Evolutionary conservation across 305 asterid genomes (phyloP).

Genomic region (Fraxinus nigra): DNA sequence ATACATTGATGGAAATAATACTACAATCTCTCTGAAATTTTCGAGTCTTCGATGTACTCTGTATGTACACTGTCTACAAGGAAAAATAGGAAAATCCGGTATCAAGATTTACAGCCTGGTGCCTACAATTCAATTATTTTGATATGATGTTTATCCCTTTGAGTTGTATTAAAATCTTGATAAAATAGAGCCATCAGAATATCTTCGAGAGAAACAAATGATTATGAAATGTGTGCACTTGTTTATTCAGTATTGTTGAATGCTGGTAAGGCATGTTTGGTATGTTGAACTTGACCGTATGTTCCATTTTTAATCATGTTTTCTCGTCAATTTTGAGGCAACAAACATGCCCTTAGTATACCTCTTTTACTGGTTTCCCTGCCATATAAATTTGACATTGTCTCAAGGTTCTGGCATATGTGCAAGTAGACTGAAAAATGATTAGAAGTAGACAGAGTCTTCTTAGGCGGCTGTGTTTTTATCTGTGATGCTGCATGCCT

Average conservation of each 20-base stretch:
- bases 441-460: slow-evolving; percentile 17
- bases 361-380: background rate
- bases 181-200: background rate
- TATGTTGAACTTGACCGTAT: background rate
- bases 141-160: background rate
- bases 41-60: slow-evolving; percentile 6
- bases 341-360: background rate
- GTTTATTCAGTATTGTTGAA: background rate
- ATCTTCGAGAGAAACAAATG: background rate
- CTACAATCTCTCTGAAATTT: slow-evolving; percentile 10
- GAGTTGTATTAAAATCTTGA: background rate
- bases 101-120: slow-evolving; percentile 1
- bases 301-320: background rate
- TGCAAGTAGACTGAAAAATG: background rate
- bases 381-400: background rate
- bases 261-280: background rate
- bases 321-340: background rate
- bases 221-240: background rate
- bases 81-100: background rate
- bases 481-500: background rate
- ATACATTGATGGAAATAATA: slow-evolving; percentile 28
- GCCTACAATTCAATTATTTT: background rate
- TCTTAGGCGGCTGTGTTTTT: slow-evolving; percentile 28
- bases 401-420: slow-evolving; percentile 11
- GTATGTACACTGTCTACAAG: background rate